phyloP scores from a whole-genome alignment of 768 basidiomycete species.

The Boletus tylopilopsis region DNA sequence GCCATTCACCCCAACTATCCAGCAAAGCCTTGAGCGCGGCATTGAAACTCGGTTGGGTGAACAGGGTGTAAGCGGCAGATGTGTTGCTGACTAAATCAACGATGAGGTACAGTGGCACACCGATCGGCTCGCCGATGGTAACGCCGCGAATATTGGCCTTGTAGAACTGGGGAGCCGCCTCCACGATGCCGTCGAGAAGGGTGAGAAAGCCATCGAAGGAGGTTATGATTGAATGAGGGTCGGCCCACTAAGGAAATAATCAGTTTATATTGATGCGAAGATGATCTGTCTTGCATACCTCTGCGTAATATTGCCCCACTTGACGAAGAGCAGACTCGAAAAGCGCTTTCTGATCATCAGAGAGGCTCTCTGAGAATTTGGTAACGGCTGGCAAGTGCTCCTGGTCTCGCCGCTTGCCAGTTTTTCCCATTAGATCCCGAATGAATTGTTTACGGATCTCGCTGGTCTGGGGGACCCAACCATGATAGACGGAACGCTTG shows the following conservation, averaged over 20 bases:
- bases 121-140: slow-evolving; percentile 17
- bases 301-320: too few relatives aligned
- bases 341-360: too few relatives aligned
- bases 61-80: slow-evolving; percentile 15
- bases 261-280: too few relatives aligned
- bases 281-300: too few relatives aligned
- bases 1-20: slow-evolving; percentile 1
- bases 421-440: neutral
- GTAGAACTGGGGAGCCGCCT: neutral
- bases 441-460: slow-evolving; percentile 1
- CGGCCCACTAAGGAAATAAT: slow-evolving; percentile 1
- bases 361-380: too few relatives aligned
- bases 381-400: too few relatives aligned
- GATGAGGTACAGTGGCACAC: slow-evolving; percentile 14
- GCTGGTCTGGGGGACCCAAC: neutral
- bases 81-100: slow-evolving; percentile 24
- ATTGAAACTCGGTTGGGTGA: slow-evolving; percentile 12
- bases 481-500: slow-evolving; percentile 1
- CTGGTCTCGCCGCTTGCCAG: neutral
- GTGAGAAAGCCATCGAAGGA: neutral
- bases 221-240: neutral
- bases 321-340: too few relatives aligned
- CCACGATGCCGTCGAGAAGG: neutral
- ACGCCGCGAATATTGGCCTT: neutral
- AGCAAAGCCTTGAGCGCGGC: neutral